Evolutionary conservation across 148 eudicot species (phyloP).

Genomic region (Selenicereus undatus): DNA sequence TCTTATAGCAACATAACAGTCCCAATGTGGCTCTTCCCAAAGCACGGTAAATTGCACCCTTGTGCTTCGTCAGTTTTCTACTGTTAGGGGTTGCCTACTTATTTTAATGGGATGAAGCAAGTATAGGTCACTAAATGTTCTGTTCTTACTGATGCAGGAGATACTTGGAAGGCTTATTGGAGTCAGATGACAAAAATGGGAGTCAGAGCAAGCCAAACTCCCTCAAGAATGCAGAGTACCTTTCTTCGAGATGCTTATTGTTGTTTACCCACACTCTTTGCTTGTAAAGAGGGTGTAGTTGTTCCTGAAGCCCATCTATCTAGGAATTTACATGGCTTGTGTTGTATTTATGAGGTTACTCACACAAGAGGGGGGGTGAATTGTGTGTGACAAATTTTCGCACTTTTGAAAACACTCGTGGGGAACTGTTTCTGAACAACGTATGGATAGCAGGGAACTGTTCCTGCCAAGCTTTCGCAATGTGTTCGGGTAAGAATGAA

Average conservation of each 20-base stretch:
- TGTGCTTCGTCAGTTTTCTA: conserved; percentile 41
- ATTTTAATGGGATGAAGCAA: background rate
- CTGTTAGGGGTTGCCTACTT: background rate
- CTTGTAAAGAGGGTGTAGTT: conserved; percentile 30
- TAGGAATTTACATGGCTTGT: conserved; percentile 7
- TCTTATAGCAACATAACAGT: conserved; percentile 26
- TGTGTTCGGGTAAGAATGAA: no score
- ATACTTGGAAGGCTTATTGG: conserved; percentile 29
- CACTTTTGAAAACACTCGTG: no score
- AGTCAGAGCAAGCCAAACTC: background rate
- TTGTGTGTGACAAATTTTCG: no score
- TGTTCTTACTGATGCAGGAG: conserved; percentile 31
- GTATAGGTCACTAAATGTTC: background rate
- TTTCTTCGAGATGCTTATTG: conserved; percentile 43
- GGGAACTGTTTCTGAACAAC: no score
- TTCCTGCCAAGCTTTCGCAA: no score
- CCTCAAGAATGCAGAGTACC: no score
- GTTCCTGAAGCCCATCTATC: conserved; percentile 21
- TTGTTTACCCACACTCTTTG: conserved; percentile 61
- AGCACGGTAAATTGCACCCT: conserved; percentile 43
- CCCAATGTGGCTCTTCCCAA: background rate
- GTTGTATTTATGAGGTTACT: no score
- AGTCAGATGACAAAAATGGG: conserved; percentile 27
- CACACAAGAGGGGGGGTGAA: no score
- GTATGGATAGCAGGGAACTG: no score